Evolutionary conservation across 345 rosid genomes (phyloP), one percentile per base, ranked within the genome.

Genomic region (Hypericum androsaemum): DNA sequence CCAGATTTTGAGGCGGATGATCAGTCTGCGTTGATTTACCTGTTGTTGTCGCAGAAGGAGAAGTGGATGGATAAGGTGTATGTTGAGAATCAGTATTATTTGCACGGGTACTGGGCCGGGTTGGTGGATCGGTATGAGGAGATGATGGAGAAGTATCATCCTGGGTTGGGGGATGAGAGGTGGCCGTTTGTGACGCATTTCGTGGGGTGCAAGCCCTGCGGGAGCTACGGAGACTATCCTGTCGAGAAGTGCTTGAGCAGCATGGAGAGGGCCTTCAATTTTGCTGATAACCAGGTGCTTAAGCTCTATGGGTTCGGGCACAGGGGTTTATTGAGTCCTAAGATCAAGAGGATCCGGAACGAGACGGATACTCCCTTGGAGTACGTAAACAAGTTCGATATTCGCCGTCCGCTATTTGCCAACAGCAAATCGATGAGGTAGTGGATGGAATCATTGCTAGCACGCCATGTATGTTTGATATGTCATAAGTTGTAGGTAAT

Each of bases 231-330:
- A 22, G 56, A 55, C n/a, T 63, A 56, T 15, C 40, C 54, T 6
- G 55, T 53, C 22, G 47, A 56, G 9, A n/a, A 12, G 35, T 56
- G 67, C 40, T 56, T 56, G 36, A 63, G 50, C 6, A 35, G 48
- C 8, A 56, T 63, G 60, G 43, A 41, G n/a, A 47, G 22, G 43
- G 67, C 67, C 8, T 56, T 63, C 50, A 63, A 63, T 37, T 56
- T 63, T 8, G 67, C 60, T 2, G 67, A 63, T 28, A 63, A 63
- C 41, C 67, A 63, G 51, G 53, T 63, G 39, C 61, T 63, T 12
- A 12, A 39, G 11, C 42, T 55, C n/a, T 63, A 63, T 37, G 67
- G 67, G 37, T 63, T 56, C 49, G 42, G 47, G 36, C 65, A 47
- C 10, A 46, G 50, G 12, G 50, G 50, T 17, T 10, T 46, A 10